Evolutionary conservation across 148 eudicot species (phyloP).

Genomic region (Drosera capensis): DNA sequence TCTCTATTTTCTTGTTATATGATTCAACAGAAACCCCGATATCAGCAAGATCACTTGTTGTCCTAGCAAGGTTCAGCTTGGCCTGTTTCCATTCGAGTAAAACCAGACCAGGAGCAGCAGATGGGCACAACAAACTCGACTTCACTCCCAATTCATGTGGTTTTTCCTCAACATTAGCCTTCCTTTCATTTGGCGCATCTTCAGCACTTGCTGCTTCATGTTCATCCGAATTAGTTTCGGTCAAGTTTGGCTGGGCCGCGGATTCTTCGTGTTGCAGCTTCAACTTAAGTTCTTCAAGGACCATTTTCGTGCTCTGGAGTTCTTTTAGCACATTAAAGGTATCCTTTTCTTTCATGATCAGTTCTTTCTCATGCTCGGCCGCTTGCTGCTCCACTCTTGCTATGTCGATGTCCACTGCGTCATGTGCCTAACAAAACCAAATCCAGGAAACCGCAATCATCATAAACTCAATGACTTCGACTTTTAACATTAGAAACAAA

Average conservation of each 20-base stretch:
- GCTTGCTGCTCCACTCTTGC: slow-evolving; percentile 64
- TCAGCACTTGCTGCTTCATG: slow-evolving; percentile 6
- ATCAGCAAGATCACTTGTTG: slow-evolving; percentile 62
- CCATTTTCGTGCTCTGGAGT: slow-evolving; percentile 61
- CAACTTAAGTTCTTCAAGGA: slow-evolving; percentile 64
- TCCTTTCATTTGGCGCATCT: slow-evolving; percentile 28
- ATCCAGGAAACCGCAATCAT: neutral
- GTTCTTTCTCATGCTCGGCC: slow-evolving; percentile 50
- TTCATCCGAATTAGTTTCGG: slow-evolving; percentile 4
- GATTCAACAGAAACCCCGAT: slow-evolving; percentile 65
- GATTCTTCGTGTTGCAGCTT: slow-evolving; percentile 55
- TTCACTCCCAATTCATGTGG: slow-evolving; percentile 9
- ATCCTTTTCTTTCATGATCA: slow-evolving; percentile 64
- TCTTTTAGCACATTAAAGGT: slow-evolving; percentile 76
- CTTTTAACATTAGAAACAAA: neutral
- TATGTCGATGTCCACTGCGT: slow-evolving; percentile 25
- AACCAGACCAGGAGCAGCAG: slow-evolving; percentile 51
- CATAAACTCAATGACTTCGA: neutral
- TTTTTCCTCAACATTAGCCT: slow-evolving; percentile 16
- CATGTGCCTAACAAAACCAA: slow-evolving; percentile 17
- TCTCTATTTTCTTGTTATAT: slow-evolving; percentile 62
- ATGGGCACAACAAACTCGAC: slow-evolving; percentile 13
- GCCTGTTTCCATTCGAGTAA: slow-evolving; percentile 74
- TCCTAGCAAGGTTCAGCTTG: slow-evolving; percentile 66
- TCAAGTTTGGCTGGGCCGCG: slow-evolving; percentile 17